Evolutionary conservation across 306 rosid genomes (phyloP).

Genomic region (Quercus mongolica): DNA sequence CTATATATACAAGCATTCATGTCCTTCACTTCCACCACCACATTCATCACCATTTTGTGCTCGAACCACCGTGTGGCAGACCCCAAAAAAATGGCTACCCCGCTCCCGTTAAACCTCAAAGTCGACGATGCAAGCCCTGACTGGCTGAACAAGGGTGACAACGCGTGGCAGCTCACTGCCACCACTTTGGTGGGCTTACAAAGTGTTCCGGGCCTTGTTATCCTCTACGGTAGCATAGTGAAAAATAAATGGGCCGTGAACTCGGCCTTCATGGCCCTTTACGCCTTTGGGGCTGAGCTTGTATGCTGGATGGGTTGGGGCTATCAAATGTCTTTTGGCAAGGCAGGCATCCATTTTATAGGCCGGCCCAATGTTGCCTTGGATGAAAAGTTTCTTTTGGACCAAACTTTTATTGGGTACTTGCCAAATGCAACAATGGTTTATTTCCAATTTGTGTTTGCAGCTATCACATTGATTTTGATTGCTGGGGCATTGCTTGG

Average conservation of each 20-base stretch:
- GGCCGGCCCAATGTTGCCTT: conserved; percentile 29
- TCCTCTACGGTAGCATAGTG: conserved; percentile 53
- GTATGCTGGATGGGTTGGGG: conserved; percentile 51
- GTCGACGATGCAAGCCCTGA: conserved; percentile 14
- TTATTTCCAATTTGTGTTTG: conserved; percentile 41
- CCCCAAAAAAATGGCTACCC: too few species aligned
- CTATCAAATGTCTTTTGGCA: conserved; percentile 39
- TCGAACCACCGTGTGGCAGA: too few species aligned
- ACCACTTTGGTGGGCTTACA: conserved; percentile 48
- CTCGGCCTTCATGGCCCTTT: conserved; percentile 51
- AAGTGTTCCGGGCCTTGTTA: conserved; percentile 44
- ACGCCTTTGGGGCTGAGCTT: conserved; percentile 42
- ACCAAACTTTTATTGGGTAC: neutral
- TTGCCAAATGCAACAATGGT: conserved; percentile 43
- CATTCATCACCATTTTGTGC: too few species aligned
- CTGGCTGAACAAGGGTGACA: conserved; percentile 50
- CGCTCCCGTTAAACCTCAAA: neutral
- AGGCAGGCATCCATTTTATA: neutral
- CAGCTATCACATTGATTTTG: conserved; percentile 44
- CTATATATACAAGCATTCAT: neutral
- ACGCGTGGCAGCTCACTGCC: conserved; percentile 44
- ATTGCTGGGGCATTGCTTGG: conserved; percentile 47
- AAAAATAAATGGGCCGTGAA: conserved; percentile 54
- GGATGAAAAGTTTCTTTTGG: conserved; percentile 6
- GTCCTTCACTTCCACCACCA: too few species aligned